Conservation (phyloP, 306 rosid species). For the Quillaja saponaria region DNA sequence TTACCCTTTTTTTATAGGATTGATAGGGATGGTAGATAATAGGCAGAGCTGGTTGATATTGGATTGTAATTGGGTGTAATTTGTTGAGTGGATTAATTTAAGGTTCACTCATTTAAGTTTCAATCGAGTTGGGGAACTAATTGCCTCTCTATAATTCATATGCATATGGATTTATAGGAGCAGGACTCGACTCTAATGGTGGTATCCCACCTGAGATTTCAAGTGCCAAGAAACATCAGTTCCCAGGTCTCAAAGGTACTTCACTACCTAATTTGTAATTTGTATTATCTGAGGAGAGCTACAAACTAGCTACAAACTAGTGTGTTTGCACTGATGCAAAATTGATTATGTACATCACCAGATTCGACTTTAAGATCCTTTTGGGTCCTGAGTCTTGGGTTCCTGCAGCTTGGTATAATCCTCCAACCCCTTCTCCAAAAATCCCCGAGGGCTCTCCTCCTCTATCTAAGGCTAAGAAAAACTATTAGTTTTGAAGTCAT, state of each 20-base stretch:
- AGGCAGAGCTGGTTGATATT: background rate
- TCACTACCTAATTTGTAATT: background rate
- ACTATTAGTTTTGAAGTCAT: too few relatives aligned
- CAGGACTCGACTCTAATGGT: constrained; percentile 48
- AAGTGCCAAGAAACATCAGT: constrained; percentile 44
- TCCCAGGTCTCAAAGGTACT: constrained; percentile 64
- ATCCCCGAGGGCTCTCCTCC: too few relatives aligned
- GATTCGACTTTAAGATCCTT: too few relatives aligned
- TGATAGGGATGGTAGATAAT: background rate
- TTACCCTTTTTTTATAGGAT: background rate
- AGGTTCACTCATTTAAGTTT: background rate
- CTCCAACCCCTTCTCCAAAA: too few relatives aligned
- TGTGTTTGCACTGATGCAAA: too few relatives aligned
- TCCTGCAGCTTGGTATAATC: too few relatives aligned
- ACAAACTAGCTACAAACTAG: too few relatives aligned
- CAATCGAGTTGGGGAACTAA: background rate
- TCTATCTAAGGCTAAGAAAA: too few relatives aligned
- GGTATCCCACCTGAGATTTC: constrained; percentile 48
- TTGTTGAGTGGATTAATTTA: background rate
- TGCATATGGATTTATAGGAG: constrained; percentile 13
- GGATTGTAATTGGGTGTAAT: background rate
- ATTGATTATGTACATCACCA: too few relatives aligned
- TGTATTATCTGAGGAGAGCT: background rate
- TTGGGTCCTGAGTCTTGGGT: too few relatives aligned
- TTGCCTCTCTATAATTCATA: background rate